Evolutionary conservation across 2,329 filamentous ascomycete species (phyloP).

Genomic region (Lasiodiplodia citricola): DNA sequence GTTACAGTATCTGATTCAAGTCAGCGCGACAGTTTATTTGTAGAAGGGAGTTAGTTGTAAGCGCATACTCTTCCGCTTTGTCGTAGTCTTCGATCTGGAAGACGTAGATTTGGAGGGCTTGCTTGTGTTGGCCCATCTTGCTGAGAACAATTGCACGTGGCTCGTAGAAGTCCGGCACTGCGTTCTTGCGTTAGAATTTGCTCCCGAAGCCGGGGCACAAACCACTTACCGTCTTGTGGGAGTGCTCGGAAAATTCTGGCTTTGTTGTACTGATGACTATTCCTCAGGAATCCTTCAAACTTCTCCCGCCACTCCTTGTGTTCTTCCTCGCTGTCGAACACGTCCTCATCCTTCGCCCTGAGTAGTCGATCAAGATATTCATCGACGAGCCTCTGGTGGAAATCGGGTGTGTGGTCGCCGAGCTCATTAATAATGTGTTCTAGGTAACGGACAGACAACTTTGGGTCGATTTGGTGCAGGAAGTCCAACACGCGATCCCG

Average conservation of each 20-base stretch:
- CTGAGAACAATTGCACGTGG: slow-evolving; percentile 87
- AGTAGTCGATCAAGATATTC: slow-evolving; percentile 65
- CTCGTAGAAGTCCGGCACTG: slow-evolving; percentile 86
- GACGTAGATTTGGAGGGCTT: slow-evolving; percentile 96
- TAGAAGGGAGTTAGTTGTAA: slow-evolving; percentile 41
- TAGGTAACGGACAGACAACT: slow-evolving; percentile 79
- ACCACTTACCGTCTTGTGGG: slow-evolving; percentile 73
- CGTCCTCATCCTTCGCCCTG: slow-evolving; percentile 36
- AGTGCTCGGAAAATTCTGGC: slow-evolving; percentile 78
- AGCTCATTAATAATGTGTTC: slow-evolving; percentile 91
- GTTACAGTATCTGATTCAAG: slow-evolving; percentile 70
- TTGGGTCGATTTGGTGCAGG: slow-evolving; percentile 69
- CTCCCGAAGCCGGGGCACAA: not conserved
- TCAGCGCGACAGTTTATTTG: slow-evolving; percentile 54
- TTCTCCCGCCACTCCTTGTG: slow-evolving; percentile 62
- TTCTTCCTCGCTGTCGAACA: slow-evolving; percentile 42
- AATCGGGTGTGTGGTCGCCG: slow-evolving; percentile 80
- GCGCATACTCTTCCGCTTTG: slow-evolving; percentile 84
- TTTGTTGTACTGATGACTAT: slow-evolving; percentile 80
- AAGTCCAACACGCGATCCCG: slow-evolving; percentile 77
- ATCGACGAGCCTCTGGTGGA: slow-evolving; percentile 83
- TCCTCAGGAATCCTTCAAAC: slow-evolving; percentile 75
- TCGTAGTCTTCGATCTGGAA: slow-evolving; percentile 86
- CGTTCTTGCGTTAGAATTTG: slow-evolving; percentile 18
- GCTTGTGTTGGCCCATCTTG: slow-evolving; percentile 94